phyloP scores from a whole-genome alignment of 2,329 filamentous ascomycete genomes.

The Colletotrichum spinosum region DNA sequence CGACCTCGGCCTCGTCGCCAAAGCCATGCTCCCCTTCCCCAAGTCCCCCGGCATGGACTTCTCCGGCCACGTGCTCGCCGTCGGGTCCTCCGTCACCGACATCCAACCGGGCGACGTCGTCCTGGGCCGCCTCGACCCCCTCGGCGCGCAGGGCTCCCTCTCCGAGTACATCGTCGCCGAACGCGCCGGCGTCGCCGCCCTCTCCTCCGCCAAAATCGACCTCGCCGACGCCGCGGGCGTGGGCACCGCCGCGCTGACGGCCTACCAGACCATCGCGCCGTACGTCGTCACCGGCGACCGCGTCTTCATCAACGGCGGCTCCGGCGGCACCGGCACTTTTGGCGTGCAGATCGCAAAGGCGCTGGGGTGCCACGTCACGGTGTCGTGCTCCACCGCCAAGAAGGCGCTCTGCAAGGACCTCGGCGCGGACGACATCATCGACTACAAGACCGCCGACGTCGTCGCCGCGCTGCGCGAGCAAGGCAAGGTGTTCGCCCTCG shows the following conservation, averaged over 20 bases:
- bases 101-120: conserved; percentile 56
- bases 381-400: conserved; percentile 70
- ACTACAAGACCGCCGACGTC: conserved; percentile 67
- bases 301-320: conserved; percentile 75
- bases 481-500: conserved; percentile 60
- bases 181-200: conserved; percentile 47
- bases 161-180: conserved; percentile 54
- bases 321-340: conserved; percentile 71
- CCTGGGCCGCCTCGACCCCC: conserved; percentile 50
- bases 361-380: conserved; percentile 70
- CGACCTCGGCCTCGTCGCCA: conserved; percentile 53
- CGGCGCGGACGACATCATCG: conserved; percentile 74
- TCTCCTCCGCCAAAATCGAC: conserved; percentile 50
- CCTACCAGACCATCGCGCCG: conserved; percentile 60
- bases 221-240: conserved; percentile 56
- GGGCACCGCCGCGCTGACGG: conserved; percentile 59
- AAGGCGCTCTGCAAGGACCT: conserved; percentile 66
- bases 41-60: conserved; percentile 63
- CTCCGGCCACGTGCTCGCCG: conserved; percentile 58
- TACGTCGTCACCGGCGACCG: conserved; percentile 63
- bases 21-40: conserved; percentile 50
- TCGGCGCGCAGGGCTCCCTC: conserved; percentile 53
- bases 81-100: conserved; percentile 39
- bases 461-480: conserved; percentile 57
- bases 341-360: conserved; percentile 74